Conservation (phyloP, 106 monocot genomes). For the Allium fistulosum region DNA sequence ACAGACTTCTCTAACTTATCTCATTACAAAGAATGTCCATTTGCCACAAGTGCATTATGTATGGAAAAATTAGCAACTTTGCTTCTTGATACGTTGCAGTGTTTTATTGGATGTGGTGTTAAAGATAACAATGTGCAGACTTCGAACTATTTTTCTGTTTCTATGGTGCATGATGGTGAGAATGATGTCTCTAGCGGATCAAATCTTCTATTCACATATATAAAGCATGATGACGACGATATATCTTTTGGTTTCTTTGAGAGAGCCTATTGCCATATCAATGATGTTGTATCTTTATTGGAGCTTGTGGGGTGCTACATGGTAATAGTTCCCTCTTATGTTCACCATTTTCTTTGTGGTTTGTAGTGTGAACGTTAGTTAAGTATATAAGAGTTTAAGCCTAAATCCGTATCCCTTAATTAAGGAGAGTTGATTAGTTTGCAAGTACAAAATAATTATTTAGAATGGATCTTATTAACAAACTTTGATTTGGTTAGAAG, state of each 20-base stretch:
- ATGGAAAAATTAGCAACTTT: conserved; percentile 32
- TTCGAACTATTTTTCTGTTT: conserved; percentile 4
- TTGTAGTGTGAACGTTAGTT: background rate
- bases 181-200: background rate
- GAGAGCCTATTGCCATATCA: conserved; percentile 27
- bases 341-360: background rate
- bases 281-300: conserved; percentile 57
- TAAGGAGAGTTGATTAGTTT: background rate
- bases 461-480: background rate
- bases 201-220: background rate
- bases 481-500: background rate
- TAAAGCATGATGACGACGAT: conserved; percentile 2
- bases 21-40: conserved; percentile 53
- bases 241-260: background rate
- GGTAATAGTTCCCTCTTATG: conserved; percentile 32
- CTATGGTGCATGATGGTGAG: background rate
- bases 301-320: conserved; percentile 62
- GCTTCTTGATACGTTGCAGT: conserved; percentile 41
- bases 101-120: conserved; percentile 10
- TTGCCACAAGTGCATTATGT: conserved; percentile 26
- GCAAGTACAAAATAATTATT: background rate
- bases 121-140: background rate
- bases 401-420: background rate
- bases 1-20: conserved; percentile 1
- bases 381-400: too few relatives aligned